Evolutionary conservation across 345 rosid genomes (phyloP), one percentile per base, ranked within the genome.

Genomic region (Gossypium raimondii): DNA sequence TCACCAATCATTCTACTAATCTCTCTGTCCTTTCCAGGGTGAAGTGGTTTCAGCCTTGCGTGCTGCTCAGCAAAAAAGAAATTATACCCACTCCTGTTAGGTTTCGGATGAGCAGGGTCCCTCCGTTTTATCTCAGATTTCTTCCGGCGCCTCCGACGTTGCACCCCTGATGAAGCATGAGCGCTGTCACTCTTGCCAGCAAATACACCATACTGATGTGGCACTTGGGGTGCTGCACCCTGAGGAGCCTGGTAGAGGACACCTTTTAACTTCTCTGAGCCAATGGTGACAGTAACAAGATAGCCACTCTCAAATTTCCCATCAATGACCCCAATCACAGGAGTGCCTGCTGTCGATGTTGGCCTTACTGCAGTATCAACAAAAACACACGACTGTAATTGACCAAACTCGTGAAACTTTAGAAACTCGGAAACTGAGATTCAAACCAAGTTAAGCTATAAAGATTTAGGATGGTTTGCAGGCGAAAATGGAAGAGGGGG

Each of bases 1-100:
- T 93, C 97, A 75, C 99, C 99, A 41, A 95, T 95, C 97, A 91
- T 91, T 78, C 87, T 81, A 71, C 97, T 91, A 76, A 93, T 93
- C 80, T 96, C 98, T 78, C 97, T 87, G 78, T 93, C 97, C 80
- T 91, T 93, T 66, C 99, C 98, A 4, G 99, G 98, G 79, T 93
- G 83, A 57, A 91, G 94, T 2, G 94, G 97, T 75, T 93, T 96
- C 76, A 96, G 85, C 77, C 93, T 88, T 1, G 97, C 97, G 9
- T 93, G 97, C 78, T 96, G 99, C 81, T 96, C 99, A 0, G 97
- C 92, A 61, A 95, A 95, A 84, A 93, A 95, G 89, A 95, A 95
- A 83, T 93, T 95, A 27, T 95, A 95, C 0, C 98, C 98, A 18
- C 97, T 96, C 84, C 97, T 82, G 73, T 93, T 96, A 0, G 98